These are phyloP conservation scores for Suillus alpinus DNA, from an alignment of 768 basidiomycete genomes.

Conservation along the genomic window DNA sequence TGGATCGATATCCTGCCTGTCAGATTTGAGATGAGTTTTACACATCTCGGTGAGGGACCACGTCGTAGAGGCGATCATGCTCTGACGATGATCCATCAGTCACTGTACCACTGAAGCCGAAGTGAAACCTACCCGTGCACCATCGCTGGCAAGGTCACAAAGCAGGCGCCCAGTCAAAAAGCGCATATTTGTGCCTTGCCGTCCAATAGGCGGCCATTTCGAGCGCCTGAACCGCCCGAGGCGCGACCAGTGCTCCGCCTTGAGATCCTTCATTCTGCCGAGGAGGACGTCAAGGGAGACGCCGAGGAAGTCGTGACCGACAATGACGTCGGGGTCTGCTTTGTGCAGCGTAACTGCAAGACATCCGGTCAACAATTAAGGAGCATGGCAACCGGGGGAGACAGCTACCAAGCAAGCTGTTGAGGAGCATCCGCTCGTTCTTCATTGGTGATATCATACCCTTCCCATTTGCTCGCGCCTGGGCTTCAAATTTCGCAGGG, in stretches of 20 bases:
- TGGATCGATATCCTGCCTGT: conserved; percentile 91
- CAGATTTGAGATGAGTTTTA: conserved; percentile 78
- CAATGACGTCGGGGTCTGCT: conserved; percentile 90
- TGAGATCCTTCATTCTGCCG: conserved; percentile 86
- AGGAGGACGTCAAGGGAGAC: conserved; percentile 88
- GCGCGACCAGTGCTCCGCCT: conserved; percentile 91
- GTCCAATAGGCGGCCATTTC: conserved; percentile 79
- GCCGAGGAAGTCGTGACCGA: conserved; percentile 93
- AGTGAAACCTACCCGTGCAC: conserved; percentile 67
- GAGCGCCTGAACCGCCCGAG: conserved; percentile 85
- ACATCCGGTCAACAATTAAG: conserved; percentile 2
- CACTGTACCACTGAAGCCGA: not conserved
- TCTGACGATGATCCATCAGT: conserved; percentile 40
- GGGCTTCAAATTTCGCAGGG: conserved; percentile 78
- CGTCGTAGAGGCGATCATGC: conserved; percentile 96
- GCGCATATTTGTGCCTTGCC: conserved; percentile 78
- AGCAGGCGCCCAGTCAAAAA: conserved; percentile 84
- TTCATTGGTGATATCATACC: conserved; percentile 70
- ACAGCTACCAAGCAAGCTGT: conserved; percentile 64
- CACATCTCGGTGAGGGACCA: conserved; percentile 99
- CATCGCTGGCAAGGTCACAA: conserved; percentile 92
- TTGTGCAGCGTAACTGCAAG: conserved; percentile 67
- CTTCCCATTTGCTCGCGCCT: conserved; percentile 60
- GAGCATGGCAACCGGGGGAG: not conserved
- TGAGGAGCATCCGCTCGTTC: conserved; percentile 85